Base-by-base conservation (phyloP, 2,329 filamentous ascomycete species). In the Rachicladosporium sp. region DNA sequence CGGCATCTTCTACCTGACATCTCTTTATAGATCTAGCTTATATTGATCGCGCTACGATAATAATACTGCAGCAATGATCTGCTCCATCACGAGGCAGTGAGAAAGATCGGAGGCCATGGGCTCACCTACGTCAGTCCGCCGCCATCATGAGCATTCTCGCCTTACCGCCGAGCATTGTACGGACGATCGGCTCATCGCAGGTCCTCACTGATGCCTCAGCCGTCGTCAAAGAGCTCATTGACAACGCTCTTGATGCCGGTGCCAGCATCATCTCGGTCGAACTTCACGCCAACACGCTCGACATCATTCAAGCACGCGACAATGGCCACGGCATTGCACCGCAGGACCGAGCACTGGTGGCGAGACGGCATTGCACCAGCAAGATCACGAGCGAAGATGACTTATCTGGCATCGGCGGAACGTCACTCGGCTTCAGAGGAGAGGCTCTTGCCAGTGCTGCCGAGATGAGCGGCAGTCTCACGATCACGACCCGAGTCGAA, bases 181-280 rank as follows among this genome's bases (percentile, higher is more conserved):
- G 70, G 35, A 68, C 74, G 8, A 65, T 88, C 5, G 71, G 76
- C 29, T 76, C 80, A 6, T 67, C 73, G 2, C 67, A 78, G 48
- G 67, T 70, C 34, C 68, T 87, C 36, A 66, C 70, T 4, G 73
- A 74, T 6, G 70, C 82, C 0, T 61, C 67, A 9, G 70, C 73
- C 8, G 62, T 84, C 2, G 71, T 86, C 49, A 88, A 88, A 54
- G 83, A 88, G 58, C 73, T 88, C 3, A 59, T 88, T 27, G 83
- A 88, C 50, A 88, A 89, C 57, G 70, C 81, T 33, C 69, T 88
- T 12, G 82, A 89, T 57, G 80, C 82, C 6, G 66, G 70, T 38
- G 80, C 82, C 9, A 80, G 72, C 2, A 70, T 69, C 2, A 65
- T 89, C 42, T 74, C 82, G 38, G 63, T 88, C 15, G 62, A 74